A percentile compares a stretch with the other conserved stretches of the same genome.
phyloP scores from a whole-genome alignment of 768 basidiomycete species.

The Exsudoporus frostii region DNA sequence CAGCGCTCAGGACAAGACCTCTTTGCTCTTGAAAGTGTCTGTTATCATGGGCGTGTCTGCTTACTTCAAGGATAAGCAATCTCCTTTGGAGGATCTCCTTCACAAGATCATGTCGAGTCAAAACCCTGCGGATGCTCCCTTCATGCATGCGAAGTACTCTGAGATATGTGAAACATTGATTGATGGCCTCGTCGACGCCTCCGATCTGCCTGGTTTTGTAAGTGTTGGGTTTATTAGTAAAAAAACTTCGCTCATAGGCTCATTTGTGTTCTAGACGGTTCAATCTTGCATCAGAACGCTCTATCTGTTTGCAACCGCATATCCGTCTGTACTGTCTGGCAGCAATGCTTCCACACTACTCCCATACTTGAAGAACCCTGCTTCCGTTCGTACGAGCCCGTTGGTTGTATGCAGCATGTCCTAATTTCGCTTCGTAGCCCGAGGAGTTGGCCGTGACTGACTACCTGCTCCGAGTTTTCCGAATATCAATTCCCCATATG shows the following conservation, averaged over 20 bases:
- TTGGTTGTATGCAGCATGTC: not conserved
- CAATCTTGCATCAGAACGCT: conserved; percentile 84
- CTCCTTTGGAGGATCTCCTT: conserved; percentile 79
- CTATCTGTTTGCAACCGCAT: conserved; percentile 75
- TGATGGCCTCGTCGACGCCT: conserved; percentile 84
- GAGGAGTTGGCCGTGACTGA: conserved; percentile 87
- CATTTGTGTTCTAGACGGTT: conserved; percentile 51
- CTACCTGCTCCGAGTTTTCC: conserved; percentile 85
- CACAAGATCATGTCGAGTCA: conserved; percentile 79
- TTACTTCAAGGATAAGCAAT: conserved; percentile 79
- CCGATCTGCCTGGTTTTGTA: conserved; percentile 74
- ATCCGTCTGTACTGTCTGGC: conserved; percentile 81
- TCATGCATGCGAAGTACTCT: conserved; percentile 64
- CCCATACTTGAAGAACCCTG: conserved; percentile 85
- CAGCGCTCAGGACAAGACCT: conserved; percentile 47
- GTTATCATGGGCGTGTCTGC: conserved; percentile 86
- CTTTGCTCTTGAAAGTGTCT: conserved; percentile 61
- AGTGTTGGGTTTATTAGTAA: conserved; percentile 26
- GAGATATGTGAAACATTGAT: conserved; percentile 86
- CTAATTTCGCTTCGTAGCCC: conserved; percentile 38
- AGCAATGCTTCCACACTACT: conserved; percentile 81
- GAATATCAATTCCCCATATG: conserved; percentile 80
- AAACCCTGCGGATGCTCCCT: conserved; percentile 48
- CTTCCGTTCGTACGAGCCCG: conserved; percentile 50
- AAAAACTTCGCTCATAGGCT: not conserved